Evolutionary conservation across 352 stramenopile genomes (phyloP), one percentile per base, ranked within the genome.

Genomic region (Thraustochytrium striatum): DNA sequence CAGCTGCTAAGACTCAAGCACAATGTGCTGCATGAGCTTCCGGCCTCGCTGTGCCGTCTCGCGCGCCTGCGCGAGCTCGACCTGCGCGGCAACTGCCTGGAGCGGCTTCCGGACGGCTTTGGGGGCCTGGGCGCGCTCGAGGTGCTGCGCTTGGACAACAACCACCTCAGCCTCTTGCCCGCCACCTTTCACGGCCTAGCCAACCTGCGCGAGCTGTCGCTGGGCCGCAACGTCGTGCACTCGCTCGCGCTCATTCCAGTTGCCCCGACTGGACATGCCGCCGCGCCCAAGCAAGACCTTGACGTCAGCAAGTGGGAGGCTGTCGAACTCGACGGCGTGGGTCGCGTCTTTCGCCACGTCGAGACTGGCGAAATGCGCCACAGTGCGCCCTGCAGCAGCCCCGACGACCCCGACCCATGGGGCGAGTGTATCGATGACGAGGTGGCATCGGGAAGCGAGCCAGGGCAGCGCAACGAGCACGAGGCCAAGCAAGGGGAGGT

Each of bases 201-300:
- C 2, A 44, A 25, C 32, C 50, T 75, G 7, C 28, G 8, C 3
- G 50, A 30, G 35, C 52, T 75, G 0, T 39, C 58, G 9, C 16
- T 61, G 5, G 65, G 65, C 21, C 39, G 65, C 30, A 75, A 75
- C 30, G 65, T 52, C 16, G 16, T 75, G 32, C 65, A 50, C 1
- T 30, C 65, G 39, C 50, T 75, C 32, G 65, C 65, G n/a, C 52
- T 75, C 50, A 75, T 75, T 25, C 41, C 58, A 30, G 28, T 75
- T 38, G 9, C 28, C 16, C n/a, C 21, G 11, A 19, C 44, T 35
- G 41, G 52, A 3, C 32, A 62, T 7, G 65, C 58, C 39, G 39
- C 16, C 44, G 43, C 43, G 19, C 41, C 41, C 28, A 32, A 8
- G 3, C 11, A 75, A 25, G 65, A 75, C 25, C 32, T 75, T 50